These are phyloP conservation scores for Lactarius tabidus DNA, from an alignment of 768 basidiomycete genomes.

Conservation along the genomic window DNA sequence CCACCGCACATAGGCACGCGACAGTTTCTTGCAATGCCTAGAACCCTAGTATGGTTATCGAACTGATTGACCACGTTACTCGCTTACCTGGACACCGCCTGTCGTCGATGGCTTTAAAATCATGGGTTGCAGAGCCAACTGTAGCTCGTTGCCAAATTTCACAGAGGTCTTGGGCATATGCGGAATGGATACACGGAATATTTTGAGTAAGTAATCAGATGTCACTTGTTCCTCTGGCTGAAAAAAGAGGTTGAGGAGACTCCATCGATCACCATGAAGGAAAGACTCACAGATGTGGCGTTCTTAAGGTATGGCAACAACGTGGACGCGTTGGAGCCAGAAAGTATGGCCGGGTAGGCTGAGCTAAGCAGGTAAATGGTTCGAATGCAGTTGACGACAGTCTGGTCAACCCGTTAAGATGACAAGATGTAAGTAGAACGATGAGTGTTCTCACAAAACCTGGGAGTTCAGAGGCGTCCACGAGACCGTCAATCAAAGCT, in stretches of 20 bases:
- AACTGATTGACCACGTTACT: not conserved
- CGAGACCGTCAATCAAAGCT: slow-evolving; percentile 78
- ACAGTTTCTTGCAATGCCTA: slow-evolving; percentile 89
- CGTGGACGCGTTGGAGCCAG: slow-evolving; percentile 75
- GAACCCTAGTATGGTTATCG: not conserved
- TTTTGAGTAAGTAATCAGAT: slow-evolving; percentile 82
- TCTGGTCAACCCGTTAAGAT: slow-evolving; percentile 40
- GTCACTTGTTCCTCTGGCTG: slow-evolving; percentile 81
- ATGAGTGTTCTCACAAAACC: slow-evolving; percentile 53
- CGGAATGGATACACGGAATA: slow-evolving; percentile 81
- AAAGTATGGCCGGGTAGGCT: slow-evolving; percentile 82
- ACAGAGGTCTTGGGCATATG: slow-evolving; percentile 86
- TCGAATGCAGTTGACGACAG: slow-evolving; percentile 76
- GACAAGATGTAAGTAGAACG: not conserved
- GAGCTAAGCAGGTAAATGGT: slow-evolving; percentile 80
- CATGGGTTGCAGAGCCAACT: slow-evolving; percentile 81
- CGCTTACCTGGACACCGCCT: slow-evolving; percentile 60
- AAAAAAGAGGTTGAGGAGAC: not conserved
- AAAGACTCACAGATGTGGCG: slow-evolving; percentile 58
- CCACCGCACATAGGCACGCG: slow-evolving; percentile 85
- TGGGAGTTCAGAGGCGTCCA: slow-evolving; percentile 78
- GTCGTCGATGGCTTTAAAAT: slow-evolving; percentile 75
- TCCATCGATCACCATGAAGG: not conserved
- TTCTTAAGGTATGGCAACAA: slow-evolving; percentile 89
- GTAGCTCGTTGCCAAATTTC: slow-evolving; percentile 86